These are phyloP conservation scores for Podaxis mareebaensis DNA, from an alignment of 768 basidiomycete genomes.

Conservation along the genomic window DNA sequence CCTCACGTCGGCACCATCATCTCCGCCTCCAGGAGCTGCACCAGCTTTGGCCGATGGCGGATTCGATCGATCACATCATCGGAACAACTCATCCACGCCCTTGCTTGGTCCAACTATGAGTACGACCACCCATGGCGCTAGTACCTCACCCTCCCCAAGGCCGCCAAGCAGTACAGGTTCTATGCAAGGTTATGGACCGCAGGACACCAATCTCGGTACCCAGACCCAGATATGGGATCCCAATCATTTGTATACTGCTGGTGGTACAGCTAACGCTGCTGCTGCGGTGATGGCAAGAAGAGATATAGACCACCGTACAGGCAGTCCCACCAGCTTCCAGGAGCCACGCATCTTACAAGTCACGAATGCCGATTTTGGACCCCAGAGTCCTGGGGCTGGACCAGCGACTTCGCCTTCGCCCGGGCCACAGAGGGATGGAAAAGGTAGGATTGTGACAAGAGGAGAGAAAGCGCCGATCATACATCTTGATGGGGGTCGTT, in stretches of 20 bases:
- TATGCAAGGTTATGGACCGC: slow-evolving; percentile 19
- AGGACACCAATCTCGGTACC: slow-evolving; percentile 20
- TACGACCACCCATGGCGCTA: slow-evolving; percentile 18
- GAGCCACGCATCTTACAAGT: slow-evolving; percentile 42
- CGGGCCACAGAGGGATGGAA: slow-evolving; percentile 26
- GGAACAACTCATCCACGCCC: slow-evolving; percentile 9
- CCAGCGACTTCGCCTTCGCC: slow-evolving; percentile 29
- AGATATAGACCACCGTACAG: slow-evolving; percentile 31
- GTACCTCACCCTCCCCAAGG: slow-evolving; percentile 42
- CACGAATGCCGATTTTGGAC: slow-evolving; percentile 34
- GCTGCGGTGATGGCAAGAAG: slow-evolving; percentile 10
- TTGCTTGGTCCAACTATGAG: background rate
- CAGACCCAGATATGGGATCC: slow-evolving; percentile 18
- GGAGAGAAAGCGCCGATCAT: slow-evolving; percentile 36
- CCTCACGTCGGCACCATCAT: slow-evolving; percentile 31
- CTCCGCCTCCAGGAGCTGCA: slow-evolving; percentile 34
- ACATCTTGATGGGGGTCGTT: slow-evolving; percentile 40
- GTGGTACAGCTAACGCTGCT: slow-evolving; percentile 18
- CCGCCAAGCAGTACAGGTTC: slow-evolving; percentile 28
- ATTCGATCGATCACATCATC: slow-evolving; percentile 7
- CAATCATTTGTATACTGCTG: slow-evolving; percentile 4
- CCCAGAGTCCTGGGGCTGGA: slow-evolving; percentile 5
- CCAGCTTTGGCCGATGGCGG: background rate
- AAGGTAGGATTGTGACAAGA: slow-evolving; percentile 27
- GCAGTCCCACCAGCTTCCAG: slow-evolving; percentile 43